phyloP scores from a whole-genome alignment of 1,139 yeast genomes.

The Suhomyces anneliseae region DNA sequence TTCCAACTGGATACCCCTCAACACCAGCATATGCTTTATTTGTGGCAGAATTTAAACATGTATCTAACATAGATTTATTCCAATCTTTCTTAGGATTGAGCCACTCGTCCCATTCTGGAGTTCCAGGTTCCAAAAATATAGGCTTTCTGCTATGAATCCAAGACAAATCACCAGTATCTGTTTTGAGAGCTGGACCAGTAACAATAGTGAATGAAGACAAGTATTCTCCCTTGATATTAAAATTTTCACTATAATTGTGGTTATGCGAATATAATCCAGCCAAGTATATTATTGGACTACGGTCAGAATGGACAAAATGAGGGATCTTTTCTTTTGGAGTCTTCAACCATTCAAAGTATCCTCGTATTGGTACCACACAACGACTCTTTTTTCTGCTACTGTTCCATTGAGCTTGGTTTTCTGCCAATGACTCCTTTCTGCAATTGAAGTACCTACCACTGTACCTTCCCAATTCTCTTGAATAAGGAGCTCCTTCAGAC shows the following conservation, averaged over 20 bases:
- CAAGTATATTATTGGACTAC: slow-evolving; percentile 54
- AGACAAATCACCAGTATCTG: slow-evolving; percentile 44
- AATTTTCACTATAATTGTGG: slow-evolving; percentile 28
- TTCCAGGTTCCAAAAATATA: slow-evolving; percentile 58
- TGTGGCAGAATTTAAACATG: slow-evolving; percentile 35
- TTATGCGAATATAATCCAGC: slow-evolving; percentile 70
- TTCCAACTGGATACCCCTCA: slow-evolving; percentile 55
- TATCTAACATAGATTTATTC: slow-evolving; percentile 35
- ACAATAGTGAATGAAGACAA: slow-evolving; percentile 66
- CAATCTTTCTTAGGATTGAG: slow-evolving; percentile 48
- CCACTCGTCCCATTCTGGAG: slow-evolving; percentile 63
- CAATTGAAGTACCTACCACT: slow-evolving; percentile 58
- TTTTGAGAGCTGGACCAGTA: slow-evolving; percentile 64
- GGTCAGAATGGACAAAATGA: slow-evolving; percentile 58
- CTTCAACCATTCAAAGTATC: slow-evolving; percentile 81
- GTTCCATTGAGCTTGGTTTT: slow-evolving; percentile 51
- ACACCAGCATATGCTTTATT: slow-evolving; percentile 45
- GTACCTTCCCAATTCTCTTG: slow-evolving; percentile 32
- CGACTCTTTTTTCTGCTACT: slow-evolving; percentile 37
- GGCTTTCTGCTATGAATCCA: slow-evolving; percentile 86
- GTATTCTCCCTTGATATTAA: slow-evolving; percentile 21
- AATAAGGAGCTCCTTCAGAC: slow-evolving; percentile 14
- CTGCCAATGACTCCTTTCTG: slow-evolving; percentile 53
- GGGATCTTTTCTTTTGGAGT: slow-evolving; percentile 50
- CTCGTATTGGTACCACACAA: slow-evolving; percentile 77